Evolutionary conservation across 1,284 basidiomycete species (phyloP).

Genomic region (Puccinia horiana): DNA sequence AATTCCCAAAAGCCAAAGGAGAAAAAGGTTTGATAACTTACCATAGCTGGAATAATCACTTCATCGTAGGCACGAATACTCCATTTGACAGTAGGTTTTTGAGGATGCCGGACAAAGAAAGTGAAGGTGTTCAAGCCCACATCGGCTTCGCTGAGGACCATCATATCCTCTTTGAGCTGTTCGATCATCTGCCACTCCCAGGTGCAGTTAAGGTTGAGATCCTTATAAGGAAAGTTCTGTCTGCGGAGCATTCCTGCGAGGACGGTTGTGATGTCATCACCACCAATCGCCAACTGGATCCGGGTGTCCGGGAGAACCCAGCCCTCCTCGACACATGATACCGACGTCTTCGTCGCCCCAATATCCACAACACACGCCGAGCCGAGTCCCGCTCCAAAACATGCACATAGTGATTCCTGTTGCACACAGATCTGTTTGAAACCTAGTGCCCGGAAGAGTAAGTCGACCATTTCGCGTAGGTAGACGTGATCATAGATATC

Average conservation of each 20-base stretch:
- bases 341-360: constrained; percentile 78
- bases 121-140: constrained; percentile 86
- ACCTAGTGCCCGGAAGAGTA: constrained; percentile 78
- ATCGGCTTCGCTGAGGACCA: constrained; percentile 80
- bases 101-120: constrained; percentile 78
- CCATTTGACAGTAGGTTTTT: constrained; percentile 79
- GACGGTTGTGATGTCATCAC: constrained; percentile 89
- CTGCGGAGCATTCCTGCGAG: constrained; percentile 76
- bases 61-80: constrained; percentile 91
- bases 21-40: constrained; percentile 57
- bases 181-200: constrained; percentile 89
- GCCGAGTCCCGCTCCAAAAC: constrained; percentile 91
- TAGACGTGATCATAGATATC: constrained; percentile 86
- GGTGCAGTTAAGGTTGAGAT: constrained; percentile 71
- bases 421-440: constrained; percentile 88
- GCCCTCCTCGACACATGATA: constrained; percentile 95
- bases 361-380: constrained; percentile 94
- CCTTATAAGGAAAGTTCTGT: constrained; percentile 84
- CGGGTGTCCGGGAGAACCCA: constrained; percentile 83
- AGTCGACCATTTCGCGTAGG: constrained; percentile 74
- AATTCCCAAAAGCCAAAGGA: not conserved
- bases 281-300: constrained; percentile 81
- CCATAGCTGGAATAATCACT: constrained; percentile 90
- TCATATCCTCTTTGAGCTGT: constrained; percentile 77
- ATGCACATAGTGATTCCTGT: constrained; percentile 90